Evolutionary conservation across 2,329 filamentous ascomycete genomes (phyloP).

Genomic region (Cladosporium velox): DNA sequence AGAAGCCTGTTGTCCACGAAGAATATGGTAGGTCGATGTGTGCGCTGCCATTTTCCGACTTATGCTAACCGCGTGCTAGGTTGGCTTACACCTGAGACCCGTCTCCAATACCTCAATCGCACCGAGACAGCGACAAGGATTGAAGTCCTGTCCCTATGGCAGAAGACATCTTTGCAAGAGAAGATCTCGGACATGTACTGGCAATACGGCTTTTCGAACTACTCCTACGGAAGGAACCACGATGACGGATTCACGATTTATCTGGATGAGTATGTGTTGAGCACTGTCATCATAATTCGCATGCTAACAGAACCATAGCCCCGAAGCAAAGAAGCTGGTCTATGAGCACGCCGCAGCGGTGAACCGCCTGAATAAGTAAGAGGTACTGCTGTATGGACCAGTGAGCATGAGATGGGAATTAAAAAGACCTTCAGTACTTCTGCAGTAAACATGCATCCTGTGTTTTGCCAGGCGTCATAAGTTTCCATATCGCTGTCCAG

Average conservation of each 20-base stretch:
- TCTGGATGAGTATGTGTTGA: constrained; percentile 41
- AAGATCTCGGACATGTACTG: constrained; percentile 58
- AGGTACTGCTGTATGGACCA: neutral
- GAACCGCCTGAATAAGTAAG: constrained; percentile 5
- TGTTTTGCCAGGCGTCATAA: neutral
- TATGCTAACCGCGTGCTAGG: constrained; percentile 25
- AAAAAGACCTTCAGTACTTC: neutral
- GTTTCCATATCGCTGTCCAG: neutral
- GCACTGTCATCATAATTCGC: neutral
- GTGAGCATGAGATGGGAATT: neutral
- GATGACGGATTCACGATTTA: constrained; percentile 61
- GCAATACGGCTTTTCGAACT: constrained; percentile 56
- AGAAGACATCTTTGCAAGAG: constrained; percentile 50
- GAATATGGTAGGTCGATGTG: constrained; percentile 44
- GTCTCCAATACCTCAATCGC: constrained; percentile 49
- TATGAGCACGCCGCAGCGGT: constrained; percentile 15
- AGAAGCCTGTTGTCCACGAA: constrained; percentile 59
- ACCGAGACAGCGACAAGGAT: constrained; percentile 48
- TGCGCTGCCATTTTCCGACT: neutral
- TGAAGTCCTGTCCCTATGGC: constrained; percentile 53
- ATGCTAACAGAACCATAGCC: neutral
- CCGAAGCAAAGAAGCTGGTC: constrained; percentile 13
- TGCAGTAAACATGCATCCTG: neutral
- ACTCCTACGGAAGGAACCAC: constrained; percentile 57
- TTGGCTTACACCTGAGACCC: constrained; percentile 54